A percentile compares a stretch with the other conserved stretches of the same genome.
These are phyloP conservation scores for Murraya paniculata DNA, from an alignment of 345 rosid species.

Conservation along the genomic window DNA sequence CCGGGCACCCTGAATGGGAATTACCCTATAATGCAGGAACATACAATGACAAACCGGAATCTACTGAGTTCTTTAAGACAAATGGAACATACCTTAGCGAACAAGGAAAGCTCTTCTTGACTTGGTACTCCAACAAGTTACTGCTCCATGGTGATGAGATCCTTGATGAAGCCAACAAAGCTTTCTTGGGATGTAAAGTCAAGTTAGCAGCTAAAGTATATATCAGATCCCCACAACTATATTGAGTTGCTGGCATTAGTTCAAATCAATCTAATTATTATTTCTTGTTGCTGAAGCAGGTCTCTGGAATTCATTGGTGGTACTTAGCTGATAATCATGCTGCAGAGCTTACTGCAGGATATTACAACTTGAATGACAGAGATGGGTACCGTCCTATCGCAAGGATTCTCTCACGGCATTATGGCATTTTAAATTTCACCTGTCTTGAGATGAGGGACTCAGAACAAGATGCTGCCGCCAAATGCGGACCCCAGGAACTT, in stretches of 20 bases:
- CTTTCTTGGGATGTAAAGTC: slow-evolving; percentile 63
- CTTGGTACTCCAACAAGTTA: slow-evolving; percentile 74
- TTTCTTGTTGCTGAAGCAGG: slow-evolving; percentile 34
- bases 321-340: slow-evolving; percentile 68
- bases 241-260: neutral
- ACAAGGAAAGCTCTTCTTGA: slow-evolving; percentile 68
- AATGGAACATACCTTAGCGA: slow-evolving; percentile 61
- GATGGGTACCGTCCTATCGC: slow-evolving; percentile 78
- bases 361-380: slow-evolving; percentile 62
- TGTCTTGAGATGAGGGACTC: slow-evolving; percentile 80
- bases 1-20: slow-evolving; percentile 83
- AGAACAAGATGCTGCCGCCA: slow-evolving; percentile 55
- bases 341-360: slow-evolving; percentile 86
- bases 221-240: neutral
- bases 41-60: slow-evolving; percentile 60
- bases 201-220: slow-evolving; percentile 81
- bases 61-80: slow-evolving; percentile 54
- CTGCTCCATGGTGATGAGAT: slow-evolving; percentile 75
- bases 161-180: slow-evolving; percentile 70
- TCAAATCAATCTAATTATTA: neutral
- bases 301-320: slow-evolving; percentile 95
- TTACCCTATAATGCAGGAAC: slow-evolving; percentile 69
- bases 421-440: slow-evolving; percentile 68
- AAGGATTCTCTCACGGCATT: slow-evolving; percentile 65
- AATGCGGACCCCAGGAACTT: slow-evolving; percentile 78